Base-by-base conservation (phyloP, 2,329 filamentous ascomycete genomes). In the Sporothrix humicola region DNA sequence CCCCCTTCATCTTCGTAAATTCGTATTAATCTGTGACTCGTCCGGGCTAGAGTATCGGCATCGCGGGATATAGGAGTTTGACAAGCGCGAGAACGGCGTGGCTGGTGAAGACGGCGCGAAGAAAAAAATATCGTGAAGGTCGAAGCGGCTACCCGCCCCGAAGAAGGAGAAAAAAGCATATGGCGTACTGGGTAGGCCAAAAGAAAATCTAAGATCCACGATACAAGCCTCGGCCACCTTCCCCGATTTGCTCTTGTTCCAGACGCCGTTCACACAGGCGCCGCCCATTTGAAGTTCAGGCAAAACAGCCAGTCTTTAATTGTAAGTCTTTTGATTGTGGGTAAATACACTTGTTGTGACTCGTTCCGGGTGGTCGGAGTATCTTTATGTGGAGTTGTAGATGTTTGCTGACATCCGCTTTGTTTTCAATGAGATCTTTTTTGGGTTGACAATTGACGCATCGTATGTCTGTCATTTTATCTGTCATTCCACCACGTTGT, bases 261-360 rank as follows among this genome's bases (percentile, higher is more conserved):
- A 65, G 61, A 23, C 61, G 42, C 37, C 37, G 59, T 44, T 44
- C 9, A 44, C 9, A 7, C 15, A 15, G 4, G 37, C 17, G 31
- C 15, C 10, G 42, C 20, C 42, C 37, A 59, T 59, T 31, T 26
- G 23, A 26, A 26, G 8, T 17, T 15, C 31, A 2, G 58, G 58
- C 37, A 46, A 65, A 20, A 13, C n/a, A 46, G 20, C 44, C 37
- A 63, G 12, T 65, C 37, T 44, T 37, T 17, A 9, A 59, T 17
- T 17, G 5, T 37, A 15, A 15, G 56, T 17, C 26, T 59, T 10
- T 20, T 17, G 15, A 20, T 37, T 37, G 52, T 63, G 17, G 9
- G 63, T n/a, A 50, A n/a, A 69, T 42, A 56, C 50, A 44, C 50
- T 23, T 42, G 10, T 44, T 69, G 66, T 56, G 50, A 54, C 48